Evolutionary conservation across 352 stramenopile species (phyloP), one percentile per base, ranked within the genome.

Genomic region (Elongisporangium undulatum): DNA sequence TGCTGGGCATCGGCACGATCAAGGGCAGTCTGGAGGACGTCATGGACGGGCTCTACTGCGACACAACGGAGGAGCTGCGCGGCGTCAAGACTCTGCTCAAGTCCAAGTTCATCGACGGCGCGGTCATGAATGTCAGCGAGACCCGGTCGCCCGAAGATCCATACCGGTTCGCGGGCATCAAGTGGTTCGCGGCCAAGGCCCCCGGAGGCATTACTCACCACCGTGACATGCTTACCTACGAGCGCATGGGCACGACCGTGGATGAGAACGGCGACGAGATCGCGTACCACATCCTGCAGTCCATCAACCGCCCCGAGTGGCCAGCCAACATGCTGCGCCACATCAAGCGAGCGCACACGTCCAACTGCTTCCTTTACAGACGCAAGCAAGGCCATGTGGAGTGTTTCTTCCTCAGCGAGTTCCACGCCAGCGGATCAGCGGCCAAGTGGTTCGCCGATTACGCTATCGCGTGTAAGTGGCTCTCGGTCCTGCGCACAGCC

Each of bases 211-310:
- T 85, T 1, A 56, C 63, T 3, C 62, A 58, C 58, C 72, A 85
- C 54, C 75, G 72, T 10, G 75, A 82, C 23, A 56, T 80, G 29
- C 76, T 74, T 50, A 78, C 74, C 58, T 82, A 78, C 34, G 75
- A 85, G 61, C 78, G 78, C 50, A 69, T 74, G 62, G 72, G 72
- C 8, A 55, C 75, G 13, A 66, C 79, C 2, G 56, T 64, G 0
- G 69, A 79, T 15, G 64, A 67, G 2, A 55, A 66, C 0, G 69
- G 70, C 2, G 70, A 71, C 13, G 64, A 72, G 1, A 71, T 82
- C 61, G 75, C 61, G 0, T 85, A 78, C 49, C 70, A 79, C 17
- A 48, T 75, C 48, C 63, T 84, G 65, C 71, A 82, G 50, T 85
- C 75, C 0, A 52, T 85, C 6, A 58, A 77, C 34, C 63, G 71